These are phyloP conservation scores for Escovopsis weberi DNA, from an alignment of 2,329 filamentous ascomycete species.

Conservation along the genomic window DNA sequence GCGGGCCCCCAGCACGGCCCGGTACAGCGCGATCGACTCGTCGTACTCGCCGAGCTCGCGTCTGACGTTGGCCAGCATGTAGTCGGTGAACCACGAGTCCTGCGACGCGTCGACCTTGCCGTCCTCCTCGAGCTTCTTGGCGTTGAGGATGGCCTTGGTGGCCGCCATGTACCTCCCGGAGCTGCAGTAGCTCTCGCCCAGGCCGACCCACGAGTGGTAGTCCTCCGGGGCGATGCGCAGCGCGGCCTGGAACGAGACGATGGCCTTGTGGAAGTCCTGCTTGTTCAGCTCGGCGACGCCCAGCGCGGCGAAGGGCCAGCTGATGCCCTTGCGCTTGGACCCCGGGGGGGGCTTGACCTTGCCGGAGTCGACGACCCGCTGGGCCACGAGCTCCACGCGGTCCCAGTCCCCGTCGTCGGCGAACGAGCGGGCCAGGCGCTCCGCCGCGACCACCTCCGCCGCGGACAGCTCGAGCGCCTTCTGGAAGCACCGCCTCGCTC, in stretches of 20 bases:
- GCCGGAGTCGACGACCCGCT: conserved; percentile 86
- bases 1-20: conserved; percentile 52
- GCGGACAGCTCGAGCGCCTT: conserved; percentile 90
- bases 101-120: conserved; percentile 33
- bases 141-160: conserved; percentile 77
- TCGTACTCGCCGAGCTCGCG: conserved; percentile 85
- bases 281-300: conserved; percentile 92
- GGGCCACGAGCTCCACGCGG: conserved; percentile 81
- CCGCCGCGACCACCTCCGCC: conserved; percentile 73
- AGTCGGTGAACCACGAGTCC: conserved; percentile 88
- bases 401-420: conserved; percentile 92
- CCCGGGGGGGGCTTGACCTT: conserved; percentile 81
- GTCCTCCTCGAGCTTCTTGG: conserved; percentile 56
- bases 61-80: conserved; percentile 92
- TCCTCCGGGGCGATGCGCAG: conserved; percentile 70
- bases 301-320: conserved; percentile 89
- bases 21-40: conserved; percentile 64
- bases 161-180: conserved; percentile 91
- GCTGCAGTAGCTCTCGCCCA: conserved; percentile 95
- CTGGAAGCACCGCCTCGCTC: conserved; percentile 85
- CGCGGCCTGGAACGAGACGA: conserved; percentile 83
- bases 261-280: conserved; percentile 76
- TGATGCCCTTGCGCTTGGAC: conserved; percentile 82
- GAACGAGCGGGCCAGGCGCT: conserved; percentile 72
- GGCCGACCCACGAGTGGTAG: conserved; percentile 90